These are phyloP conservation scores for Apophysomyces ossiformis DNA, from an alignment of 371 early-diverging fungal genomes.

Conservation along the genomic window DNA sequence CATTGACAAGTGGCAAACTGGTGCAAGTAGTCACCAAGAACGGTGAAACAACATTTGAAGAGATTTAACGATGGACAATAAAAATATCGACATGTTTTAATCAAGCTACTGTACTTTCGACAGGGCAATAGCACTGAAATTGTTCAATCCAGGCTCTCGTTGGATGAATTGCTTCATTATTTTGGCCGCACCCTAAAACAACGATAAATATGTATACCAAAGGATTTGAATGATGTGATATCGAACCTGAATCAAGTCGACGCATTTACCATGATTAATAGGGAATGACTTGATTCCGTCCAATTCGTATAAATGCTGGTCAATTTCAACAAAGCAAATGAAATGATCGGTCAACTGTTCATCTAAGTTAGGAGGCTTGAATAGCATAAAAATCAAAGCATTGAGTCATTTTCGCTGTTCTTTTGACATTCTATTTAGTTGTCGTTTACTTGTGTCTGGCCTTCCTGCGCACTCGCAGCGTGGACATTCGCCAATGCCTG, in stretches of 20 bases:
- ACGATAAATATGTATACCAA: background rate
- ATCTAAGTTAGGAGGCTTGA: constrained; percentile 65
- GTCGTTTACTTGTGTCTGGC: constrained; percentile 66
- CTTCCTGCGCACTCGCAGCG: constrained; percentile 56
- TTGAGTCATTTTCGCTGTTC: no score
- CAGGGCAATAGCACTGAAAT: constrained; percentile 71
- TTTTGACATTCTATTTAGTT: no score
- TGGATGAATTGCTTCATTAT: constrained; percentile 71
- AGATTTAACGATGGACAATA: constrained; percentile 28
- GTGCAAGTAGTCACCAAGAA: constrained; percentile 57
- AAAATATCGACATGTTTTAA: no score
- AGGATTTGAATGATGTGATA: background rate
- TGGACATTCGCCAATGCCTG: constrained; percentile 58
- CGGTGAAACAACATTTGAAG: constrained; percentile 54
- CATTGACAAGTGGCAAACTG: constrained; percentile 59
- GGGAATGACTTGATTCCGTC: constrained; percentile 82
- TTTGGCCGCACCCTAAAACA: constrained; percentile 59
- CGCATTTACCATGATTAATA: constrained; percentile 76
- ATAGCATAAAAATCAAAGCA: background rate
- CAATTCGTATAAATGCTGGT: constrained; percentile 78
- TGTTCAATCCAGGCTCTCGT: constrained; percentile 63
- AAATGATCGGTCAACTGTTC: constrained; percentile 81
- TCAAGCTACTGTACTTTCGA: constrained; percentile 16
- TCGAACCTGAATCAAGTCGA: constrained; percentile 58
- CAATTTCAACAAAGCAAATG: constrained; percentile 72